Base-by-base conservation (phyloP, 2,329 filamentous ascomycete species). In the Fusarium sp. region DNA sequence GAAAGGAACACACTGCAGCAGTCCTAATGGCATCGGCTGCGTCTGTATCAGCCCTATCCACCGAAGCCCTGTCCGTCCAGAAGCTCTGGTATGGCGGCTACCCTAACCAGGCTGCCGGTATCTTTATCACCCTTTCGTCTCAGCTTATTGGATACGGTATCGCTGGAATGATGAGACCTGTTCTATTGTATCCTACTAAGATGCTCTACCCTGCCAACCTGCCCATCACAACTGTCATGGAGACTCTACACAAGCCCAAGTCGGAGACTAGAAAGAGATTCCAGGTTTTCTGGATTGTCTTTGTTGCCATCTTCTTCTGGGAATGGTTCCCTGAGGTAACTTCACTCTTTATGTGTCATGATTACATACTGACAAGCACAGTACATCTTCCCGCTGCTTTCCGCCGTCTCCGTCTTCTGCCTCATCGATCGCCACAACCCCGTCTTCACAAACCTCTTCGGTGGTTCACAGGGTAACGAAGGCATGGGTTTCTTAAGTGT, bases 101-200 rank as follows among this genome's bases (percentile, higher is more conserved):
- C 17, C 77, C 81, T 2, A 79, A 75, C 62, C 75, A 76, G 7
- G 80, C 73, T 3, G 77, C 78, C 1, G 78, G 78, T 10, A 79
- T 85, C 49, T 81, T 86, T 63, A 67, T 84, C 32, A 75, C 79
- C 1, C 68, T 86, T 10, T 83, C 83, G 0, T 84, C 83, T 3
- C 83, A 85, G 47, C 74, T 83, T 11, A 76, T 85, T 19, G 83
- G 83, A 0, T 86, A 83, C 40, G 84, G 83, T 30, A 72, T 86
- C 41, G 80, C 81, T 6, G 84, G 84, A 14, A 58, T 85, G 22
- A 71, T 86, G 68, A 78, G 84, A 14, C 76, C 79, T 20, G 76
- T 81, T 5, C 70, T 84, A 11, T 77, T 86, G 1, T 81, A 82
- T 60, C 83, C 83, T 1, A 83, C 81, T 17, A 82, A 82, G 57